Evolutionary conservation across 805 yeast genomes (phyloP).

Genomic region (Ascoidea asiatica): DNA sequence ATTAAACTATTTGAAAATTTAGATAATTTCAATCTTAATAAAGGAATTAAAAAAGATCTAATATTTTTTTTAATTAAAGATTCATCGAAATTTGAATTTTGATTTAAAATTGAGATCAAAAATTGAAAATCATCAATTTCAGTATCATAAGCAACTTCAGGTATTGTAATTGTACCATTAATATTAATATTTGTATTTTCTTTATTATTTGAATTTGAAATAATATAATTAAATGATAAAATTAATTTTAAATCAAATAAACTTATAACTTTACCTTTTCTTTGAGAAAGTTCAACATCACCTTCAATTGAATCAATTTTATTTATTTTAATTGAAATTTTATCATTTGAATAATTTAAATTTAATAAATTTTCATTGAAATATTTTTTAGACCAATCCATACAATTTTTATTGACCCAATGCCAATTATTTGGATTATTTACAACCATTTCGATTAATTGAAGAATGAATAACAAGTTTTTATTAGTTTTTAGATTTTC

Average conservation of each 20-base stretch:
- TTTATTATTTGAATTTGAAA: constrained; percentile 6
- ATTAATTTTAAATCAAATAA: constrained; percentile 70
- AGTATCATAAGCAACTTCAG: constrained; percentile 90
- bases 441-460: constrained; percentile 52
- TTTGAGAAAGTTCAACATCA: constrained; percentile 92
- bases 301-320: constrained; percentile 63
- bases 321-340: constrained; percentile 21
- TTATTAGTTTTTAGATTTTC: too few species aligned
- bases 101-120: constrained; percentile 52
- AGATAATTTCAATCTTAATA: constrained; percentile 44
- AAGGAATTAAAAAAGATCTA: constrained; percentile 49
- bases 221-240: constrained; percentile 39
- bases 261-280: constrained; percentile 93
- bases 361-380: constrained; percentile 50
- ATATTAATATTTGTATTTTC: constrained; percentile 16
- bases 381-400: constrained; percentile 78
- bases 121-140: constrained; percentile 80
- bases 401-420: constrained; percentile 97
- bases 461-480: too few species aligned
- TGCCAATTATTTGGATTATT: constrained; percentile 99
- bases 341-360: constrained; percentile 19
- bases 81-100: constrained; percentile 24
- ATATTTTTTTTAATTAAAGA: constrained; percentile 35
- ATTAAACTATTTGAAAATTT: constrained; percentile 73
- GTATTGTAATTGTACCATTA: constrained; percentile 66